These are phyloP conservation scores for Cyathus striatus DNA, from an alignment of 768 basidiomycete genomes.

Conservation along the genomic window DNA sequence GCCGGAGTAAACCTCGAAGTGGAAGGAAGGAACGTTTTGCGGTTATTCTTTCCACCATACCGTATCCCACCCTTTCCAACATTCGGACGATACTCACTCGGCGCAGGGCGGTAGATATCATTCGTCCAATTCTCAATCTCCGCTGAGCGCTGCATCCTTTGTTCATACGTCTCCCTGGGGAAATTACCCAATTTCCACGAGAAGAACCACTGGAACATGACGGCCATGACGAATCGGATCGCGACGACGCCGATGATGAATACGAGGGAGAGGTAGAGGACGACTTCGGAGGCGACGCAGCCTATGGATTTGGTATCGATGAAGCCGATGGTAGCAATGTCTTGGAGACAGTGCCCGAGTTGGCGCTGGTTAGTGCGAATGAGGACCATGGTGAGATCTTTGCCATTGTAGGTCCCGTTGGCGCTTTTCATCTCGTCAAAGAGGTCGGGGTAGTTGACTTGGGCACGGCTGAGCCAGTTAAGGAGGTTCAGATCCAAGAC, in stretches of 20 bases:
- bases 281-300: constrained; percentile 92
- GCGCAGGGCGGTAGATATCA: constrained; percentile 93
- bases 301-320: constrained; percentile 94
- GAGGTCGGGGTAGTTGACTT: constrained; percentile 78
- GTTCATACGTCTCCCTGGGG: constrained; percentile 86
- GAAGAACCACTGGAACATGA: constrained; percentile 97
- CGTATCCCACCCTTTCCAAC: constrained; percentile 68
- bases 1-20: constrained; percentile 72
- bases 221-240: constrained; percentile 95
- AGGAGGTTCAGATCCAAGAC: constrained; percentile 90
- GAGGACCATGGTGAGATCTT: constrained; percentile 86
- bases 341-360: constrained; percentile 79
- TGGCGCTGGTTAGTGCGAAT: constrained; percentile 63
- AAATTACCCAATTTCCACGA: constrained; percentile 95
- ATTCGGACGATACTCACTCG: constrained; percentile 85
- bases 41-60: constrained; percentile 39
- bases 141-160: constrained; percentile 82
- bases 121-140: constrained; percentile 97
- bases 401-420: constrained; percentile 72
- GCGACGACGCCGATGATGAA: constrained; percentile 97
- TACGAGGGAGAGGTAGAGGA: constrained; percentile 90
- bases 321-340: constrained; percentile 85
- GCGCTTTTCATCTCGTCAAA: constrained; percentile 73
- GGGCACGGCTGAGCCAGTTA: constrained; percentile 73
- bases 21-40: constrained; percentile 62